These are phyloP conservation scores for Henckelia pumila DNA, from an alignment of 257 asterid genomes.

Conservation along the genomic window DNA sequence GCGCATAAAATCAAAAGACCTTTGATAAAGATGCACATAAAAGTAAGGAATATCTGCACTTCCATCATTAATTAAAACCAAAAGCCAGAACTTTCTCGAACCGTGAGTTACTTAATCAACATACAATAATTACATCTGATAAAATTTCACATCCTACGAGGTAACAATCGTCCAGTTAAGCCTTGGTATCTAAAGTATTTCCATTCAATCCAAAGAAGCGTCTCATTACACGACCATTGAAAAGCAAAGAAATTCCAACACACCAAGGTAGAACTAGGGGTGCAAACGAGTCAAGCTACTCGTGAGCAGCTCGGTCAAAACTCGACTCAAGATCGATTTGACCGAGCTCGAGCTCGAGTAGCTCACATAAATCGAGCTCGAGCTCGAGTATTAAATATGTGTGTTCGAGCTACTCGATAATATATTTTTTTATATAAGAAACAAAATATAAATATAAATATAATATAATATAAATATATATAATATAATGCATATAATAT, in stretches of 20 bases:
- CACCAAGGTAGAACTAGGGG: too few relatives aligned
- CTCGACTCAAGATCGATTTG: too few relatives aligned
- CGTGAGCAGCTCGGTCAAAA: too few relatives aligned
- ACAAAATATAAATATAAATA: too few relatives aligned
- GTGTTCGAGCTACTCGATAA: too few relatives aligned
- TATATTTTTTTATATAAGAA: too few relatives aligned
- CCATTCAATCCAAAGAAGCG: not conserved
- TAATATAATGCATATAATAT: too few relatives aligned
- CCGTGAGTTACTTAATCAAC: not conserved
- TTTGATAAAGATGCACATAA: not conserved
- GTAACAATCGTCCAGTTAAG: not conserved
- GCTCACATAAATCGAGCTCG: too few relatives aligned
- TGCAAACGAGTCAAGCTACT: too few relatives aligned
- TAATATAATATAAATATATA: too few relatives aligned
- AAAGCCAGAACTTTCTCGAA: not conserved
- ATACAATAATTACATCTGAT: not conserved
- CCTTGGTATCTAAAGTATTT: conserved; percentile 4
- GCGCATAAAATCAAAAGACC: not conserved
- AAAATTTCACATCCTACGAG: conserved; percentile 1
- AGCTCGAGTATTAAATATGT: too few relatives aligned
- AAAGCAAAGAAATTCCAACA: not conserved
- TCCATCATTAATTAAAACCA: not conserved
- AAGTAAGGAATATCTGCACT: conserved; percentile 3
- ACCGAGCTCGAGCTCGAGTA: too few relatives aligned
- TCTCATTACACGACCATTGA: not conserved